A percentile compares a stretch with the other conserved stretches of the same genome.
Evolutionary conservation across 257 asterid species (phyloP).

Genomic region (Solanum ahanhuiri): DNA sequence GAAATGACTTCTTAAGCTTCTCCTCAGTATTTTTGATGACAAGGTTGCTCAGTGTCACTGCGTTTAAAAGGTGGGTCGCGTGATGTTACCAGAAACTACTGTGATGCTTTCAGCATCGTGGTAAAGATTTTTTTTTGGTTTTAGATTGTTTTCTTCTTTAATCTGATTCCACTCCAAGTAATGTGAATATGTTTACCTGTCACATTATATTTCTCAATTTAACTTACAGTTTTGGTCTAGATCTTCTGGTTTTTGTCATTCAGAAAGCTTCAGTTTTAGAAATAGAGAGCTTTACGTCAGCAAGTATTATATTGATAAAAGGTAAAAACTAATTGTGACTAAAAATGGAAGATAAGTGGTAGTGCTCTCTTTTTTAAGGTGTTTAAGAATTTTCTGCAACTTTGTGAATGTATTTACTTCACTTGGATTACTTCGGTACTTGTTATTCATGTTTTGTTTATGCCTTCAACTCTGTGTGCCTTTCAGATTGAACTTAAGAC

Average conservation of each 20-base stretch:
- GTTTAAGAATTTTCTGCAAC: neutral
- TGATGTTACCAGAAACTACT: neutral
- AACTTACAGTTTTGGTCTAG: neutral
- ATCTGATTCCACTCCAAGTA: neutral
- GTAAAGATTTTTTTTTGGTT: neutral
- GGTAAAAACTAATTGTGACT: neutral
- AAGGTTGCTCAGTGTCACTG: neutral
- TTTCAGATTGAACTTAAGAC: conserved; percentile 75
- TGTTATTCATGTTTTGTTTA: neutral
- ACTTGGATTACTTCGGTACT: neutral
- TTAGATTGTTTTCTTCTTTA: neutral
- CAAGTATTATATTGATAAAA: neutral
- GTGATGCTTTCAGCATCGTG: neutral
- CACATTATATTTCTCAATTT: neutral
- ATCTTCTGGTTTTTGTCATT: neutral
- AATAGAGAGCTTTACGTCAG: neutral
- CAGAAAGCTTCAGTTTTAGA: neutral
- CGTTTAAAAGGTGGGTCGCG: neutral
- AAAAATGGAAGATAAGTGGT: neutral
- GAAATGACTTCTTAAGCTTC: neutral
- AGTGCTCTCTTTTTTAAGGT: neutral
- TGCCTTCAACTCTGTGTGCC: neutral
- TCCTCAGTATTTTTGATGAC: neutral
- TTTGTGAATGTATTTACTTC: neutral
- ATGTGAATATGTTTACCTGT: neutral